phyloP scores from a whole-genome alignment of 352 stramenopile genomes.

The Globisporangium spinosum region DNA sequence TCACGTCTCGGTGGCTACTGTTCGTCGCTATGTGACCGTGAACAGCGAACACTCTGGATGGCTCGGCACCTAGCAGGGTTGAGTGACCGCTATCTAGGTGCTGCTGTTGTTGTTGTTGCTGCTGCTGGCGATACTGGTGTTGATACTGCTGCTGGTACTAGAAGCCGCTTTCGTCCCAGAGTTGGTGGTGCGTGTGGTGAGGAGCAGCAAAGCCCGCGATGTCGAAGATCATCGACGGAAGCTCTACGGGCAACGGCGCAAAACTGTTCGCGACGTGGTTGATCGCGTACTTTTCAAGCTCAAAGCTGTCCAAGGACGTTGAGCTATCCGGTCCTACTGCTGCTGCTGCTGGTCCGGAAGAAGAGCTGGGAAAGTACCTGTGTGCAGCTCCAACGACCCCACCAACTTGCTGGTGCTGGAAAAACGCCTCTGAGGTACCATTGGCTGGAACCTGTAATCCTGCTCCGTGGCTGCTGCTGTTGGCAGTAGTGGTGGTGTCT shows the following conservation, averaged over 20 bases:
- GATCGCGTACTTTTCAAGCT: constrained; percentile 11
- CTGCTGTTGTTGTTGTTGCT: background rate
- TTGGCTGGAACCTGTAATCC: background rate
- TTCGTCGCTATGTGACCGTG: background rate
- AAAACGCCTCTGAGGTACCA: constrained; percentile 1
- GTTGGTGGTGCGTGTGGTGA: background rate
- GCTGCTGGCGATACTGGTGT: background rate
- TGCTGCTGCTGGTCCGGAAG: background rate
- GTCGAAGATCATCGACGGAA: constrained; percentile 4
- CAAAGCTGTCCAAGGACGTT: constrained; percentile 2
- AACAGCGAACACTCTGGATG: background rate
- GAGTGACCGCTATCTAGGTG: background rate
- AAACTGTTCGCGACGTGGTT: constrained; percentile 6
- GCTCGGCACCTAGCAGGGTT: background rate
- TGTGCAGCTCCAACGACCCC: background rate
- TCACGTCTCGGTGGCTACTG: background rate
- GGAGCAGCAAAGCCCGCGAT: background rate
- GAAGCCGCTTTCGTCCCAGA: background rate
- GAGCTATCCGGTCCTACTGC: constrained; percentile 1
- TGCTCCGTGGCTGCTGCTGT: background rate
- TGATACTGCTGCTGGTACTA: background rate
- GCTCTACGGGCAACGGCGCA: background rate
- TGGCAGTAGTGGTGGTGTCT: background rate
- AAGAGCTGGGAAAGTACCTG: background rate
- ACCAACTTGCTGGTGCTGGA: background rate